phyloP scores from a whole-genome alignment of 2,329 filamentous ascomycete genomes.

The Delphinella strobiligena region DNA sequence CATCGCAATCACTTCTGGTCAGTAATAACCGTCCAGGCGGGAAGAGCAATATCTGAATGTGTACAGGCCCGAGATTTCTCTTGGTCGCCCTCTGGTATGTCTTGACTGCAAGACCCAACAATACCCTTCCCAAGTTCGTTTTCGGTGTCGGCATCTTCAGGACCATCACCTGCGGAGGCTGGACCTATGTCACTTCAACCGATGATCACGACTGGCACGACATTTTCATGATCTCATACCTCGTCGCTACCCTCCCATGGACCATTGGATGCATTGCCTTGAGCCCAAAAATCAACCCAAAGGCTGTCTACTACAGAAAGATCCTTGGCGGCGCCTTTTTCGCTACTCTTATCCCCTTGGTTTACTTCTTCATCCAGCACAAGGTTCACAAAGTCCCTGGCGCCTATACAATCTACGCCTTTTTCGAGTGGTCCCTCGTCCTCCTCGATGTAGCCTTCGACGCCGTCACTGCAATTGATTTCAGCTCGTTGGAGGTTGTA shows the following conservation, averaged over 20 bases:
- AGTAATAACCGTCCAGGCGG: slow-evolving; percentile 1
- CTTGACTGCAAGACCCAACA: slow-evolving; percentile 64
- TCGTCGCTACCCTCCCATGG: slow-evolving; percentile 91
- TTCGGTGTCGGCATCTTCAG: slow-evolving; percentile 71
- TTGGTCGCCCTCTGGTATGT: slow-evolving; percentile 89
- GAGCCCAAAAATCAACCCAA: slow-evolving; percentile 70
- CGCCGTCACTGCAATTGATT: slow-evolving; percentile 86
- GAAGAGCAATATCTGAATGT: slow-evolving; percentile 6
- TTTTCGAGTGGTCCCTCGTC: slow-evolving; percentile 95
- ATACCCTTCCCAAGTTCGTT: slow-evolving; percentile 68
- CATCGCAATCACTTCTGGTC: slow-evolving; percentile 87
- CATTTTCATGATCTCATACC: slow-evolving; percentile 97
- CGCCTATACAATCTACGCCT: slow-evolving; percentile 93
- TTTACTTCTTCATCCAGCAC: slow-evolving; percentile 98
- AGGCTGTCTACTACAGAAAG: slow-evolving; percentile 80
- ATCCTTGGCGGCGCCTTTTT: slow-evolving; percentile 76
- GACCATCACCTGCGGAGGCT: slow-evolving; percentile 88
- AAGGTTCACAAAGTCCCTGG: slow-evolving; percentile 90
- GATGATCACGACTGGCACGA: slow-evolving; percentile 99
- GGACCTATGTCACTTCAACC: slow-evolving; percentile 97
- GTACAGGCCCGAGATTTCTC: slow-evolving; percentile 70
- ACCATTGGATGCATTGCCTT: slow-evolving; percentile 80
- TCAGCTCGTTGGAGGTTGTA: slow-evolving; percentile 74
- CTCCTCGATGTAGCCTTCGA: slow-evolving; percentile 94
- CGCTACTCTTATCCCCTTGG: slow-evolving; percentile 72